Conservation (phyloP, 2,329 filamentous ascomycete genomes). For the Pseudogymnoascus sp. region DNA sequence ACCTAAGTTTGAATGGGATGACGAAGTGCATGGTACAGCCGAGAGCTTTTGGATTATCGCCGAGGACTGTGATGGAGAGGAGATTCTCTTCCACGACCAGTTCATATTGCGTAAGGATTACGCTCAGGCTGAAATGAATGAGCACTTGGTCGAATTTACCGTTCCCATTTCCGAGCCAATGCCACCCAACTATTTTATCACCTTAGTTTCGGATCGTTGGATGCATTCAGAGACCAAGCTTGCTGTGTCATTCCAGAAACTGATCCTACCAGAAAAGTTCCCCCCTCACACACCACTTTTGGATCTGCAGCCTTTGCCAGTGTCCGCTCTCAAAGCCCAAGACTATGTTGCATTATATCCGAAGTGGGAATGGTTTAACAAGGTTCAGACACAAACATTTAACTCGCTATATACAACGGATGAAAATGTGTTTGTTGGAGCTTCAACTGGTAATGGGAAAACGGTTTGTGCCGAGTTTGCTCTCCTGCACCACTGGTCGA, state of each 20-base stretch:
- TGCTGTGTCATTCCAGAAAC: slow-evolving; percentile 87
- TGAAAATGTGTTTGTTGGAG: slow-evolving; percentile 86
- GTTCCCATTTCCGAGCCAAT: slow-evolving; percentile 95
- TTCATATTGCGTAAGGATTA: slow-evolving; percentile 89
- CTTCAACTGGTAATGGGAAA: slow-evolving; percentile 92
- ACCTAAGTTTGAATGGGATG: slow-evolving; percentile 94
- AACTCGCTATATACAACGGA: slow-evolving; percentile 85
- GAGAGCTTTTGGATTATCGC: slow-evolving; percentile 97
- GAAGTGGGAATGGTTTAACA: slow-evolving; percentile 84
- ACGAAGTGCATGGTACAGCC: slow-evolving; percentile 72
- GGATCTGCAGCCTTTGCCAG: slow-evolving; percentile 82
- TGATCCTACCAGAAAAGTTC: slow-evolving; percentile 91
- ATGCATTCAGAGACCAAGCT: slow-evolving; percentile 96
- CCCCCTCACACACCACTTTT: slow-evolving; percentile 86
- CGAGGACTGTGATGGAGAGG: slow-evolving; percentile 94
- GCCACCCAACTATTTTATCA: slow-evolving; percentile 98
- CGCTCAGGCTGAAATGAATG: slow-evolving; percentile 73
- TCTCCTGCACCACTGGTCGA: slow-evolving; percentile 77
- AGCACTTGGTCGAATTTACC: slow-evolving; percentile 92
- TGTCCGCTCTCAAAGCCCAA: slow-evolving; percentile 76
- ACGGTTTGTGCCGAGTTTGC: slow-evolving; percentile 95
- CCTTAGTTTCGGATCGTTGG: slow-evolving; percentile 89
- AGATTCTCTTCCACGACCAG: slow-evolving; percentile 88
- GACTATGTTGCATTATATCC: slow-evolving; percentile 78
- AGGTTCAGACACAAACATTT: slow-evolving; percentile 94